A percentile compares a stretch with the other conserved stretches of the same genome.
These are phyloP conservation scores for Colletotrichum siamense DNA, from an alignment of 2,329 filamentous ascomycete species.

Conservation along the genomic window DNA sequence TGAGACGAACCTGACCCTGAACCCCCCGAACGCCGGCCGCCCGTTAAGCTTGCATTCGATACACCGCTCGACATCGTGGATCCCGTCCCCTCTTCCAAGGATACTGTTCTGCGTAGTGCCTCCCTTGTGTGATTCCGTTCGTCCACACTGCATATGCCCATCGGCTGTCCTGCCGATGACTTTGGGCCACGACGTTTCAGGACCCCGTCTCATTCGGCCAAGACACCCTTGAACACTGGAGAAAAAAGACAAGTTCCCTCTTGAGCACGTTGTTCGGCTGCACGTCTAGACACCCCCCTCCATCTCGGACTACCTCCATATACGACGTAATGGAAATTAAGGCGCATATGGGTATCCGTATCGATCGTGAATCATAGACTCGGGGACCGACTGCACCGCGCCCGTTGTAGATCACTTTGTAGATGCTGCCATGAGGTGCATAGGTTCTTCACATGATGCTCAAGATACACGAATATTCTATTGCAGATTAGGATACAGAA, in stretches of 20 bases:
- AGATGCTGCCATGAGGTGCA: neutral
- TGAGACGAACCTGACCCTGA: constrained; percentile 8
- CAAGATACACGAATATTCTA: neutral
- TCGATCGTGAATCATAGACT: neutral
- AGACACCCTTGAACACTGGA: neutral
- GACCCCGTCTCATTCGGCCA: neutral
- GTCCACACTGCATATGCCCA: neutral
- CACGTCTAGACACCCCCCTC: neutral
- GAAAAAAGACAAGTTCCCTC: neutral
- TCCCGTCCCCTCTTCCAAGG: neutral
- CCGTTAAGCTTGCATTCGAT: neutral
- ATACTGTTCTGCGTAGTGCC: neutral
- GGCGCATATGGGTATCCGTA: neutral
- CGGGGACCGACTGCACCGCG: neutral
- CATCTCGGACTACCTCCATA: neutral
- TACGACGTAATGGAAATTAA: neutral
- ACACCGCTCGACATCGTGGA: constrained; percentile 4
- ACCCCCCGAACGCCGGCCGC: neutral
- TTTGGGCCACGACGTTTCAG: neutral
- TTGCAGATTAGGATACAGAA: no score
- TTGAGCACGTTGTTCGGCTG: neutral
- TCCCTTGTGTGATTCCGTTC: neutral
- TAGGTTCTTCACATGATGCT: neutral
- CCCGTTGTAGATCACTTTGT: neutral
- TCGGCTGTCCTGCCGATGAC: neutral